These are phyloP conservation scores for Erysimum cheiri DNA, from an alignment of 441 rosid genomes.

Conservation along the genomic window DNA sequence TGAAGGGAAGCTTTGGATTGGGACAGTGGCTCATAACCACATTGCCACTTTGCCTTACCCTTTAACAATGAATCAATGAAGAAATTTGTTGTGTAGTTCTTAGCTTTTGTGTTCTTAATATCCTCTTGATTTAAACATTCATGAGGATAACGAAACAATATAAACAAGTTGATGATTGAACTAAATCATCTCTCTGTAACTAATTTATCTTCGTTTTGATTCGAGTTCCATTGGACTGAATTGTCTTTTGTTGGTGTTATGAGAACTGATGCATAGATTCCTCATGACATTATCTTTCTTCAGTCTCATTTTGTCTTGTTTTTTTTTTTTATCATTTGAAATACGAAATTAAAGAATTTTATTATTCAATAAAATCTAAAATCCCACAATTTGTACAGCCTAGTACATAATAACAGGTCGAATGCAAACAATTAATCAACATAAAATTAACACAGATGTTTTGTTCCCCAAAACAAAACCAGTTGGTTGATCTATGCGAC, in stretches of 20 bases:
- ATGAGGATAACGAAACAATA: constrained; percentile 1
- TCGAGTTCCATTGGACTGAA: background rate
- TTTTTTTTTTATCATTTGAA: background rate
- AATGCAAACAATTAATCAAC: constrained; percentile 9
- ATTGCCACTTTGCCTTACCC: constrained; percentile 85
- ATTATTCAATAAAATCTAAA: background rate
- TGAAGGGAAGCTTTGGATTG: constrained; percentile 92
- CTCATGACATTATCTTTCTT: background rate
- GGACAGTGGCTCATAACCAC: constrained; percentile 96
- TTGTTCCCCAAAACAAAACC: background rate
- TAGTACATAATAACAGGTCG: constrained; percentile 8
- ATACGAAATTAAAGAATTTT: background rate
- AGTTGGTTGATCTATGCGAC: constrained; percentile 23
- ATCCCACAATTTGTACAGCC: constrained; percentile 17
- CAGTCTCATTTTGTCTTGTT: background rate
- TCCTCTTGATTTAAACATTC: constrained; percentile 16
- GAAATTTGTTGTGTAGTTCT: constrained; percentile 23
- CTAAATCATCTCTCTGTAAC: constrained; percentile 29
- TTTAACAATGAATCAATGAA: constrained; percentile 27
- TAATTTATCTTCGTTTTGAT: constrained; percentile 25
- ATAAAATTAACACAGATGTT: background rate
- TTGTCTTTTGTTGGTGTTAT: constrained; percentile 23
- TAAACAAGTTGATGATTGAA: constrained; percentile 17
- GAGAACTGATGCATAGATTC: constrained; percentile 14
- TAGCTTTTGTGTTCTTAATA: constrained; percentile 22